Evolutionary conservation across 1,284 basidiomycete genomes (phyloP), one percentile per base, ranked within the genome.

Genomic region (Leucocoprinus gongylophorus): DNA sequence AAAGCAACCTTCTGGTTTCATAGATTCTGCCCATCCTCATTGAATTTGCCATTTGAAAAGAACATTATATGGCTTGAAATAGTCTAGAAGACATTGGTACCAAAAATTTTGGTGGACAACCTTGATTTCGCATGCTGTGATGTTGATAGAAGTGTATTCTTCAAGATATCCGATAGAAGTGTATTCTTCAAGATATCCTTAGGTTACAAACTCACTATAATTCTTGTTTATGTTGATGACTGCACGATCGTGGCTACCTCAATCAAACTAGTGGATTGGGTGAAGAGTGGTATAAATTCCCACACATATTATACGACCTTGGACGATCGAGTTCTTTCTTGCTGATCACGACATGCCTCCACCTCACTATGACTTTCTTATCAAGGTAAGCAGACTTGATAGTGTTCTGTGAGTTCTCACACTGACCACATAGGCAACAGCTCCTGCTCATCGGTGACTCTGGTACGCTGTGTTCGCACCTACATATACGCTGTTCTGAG

Each of bases 361-460:
- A 54, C 88, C 86, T 46, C 88, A 91, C 70, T 91, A 91, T 71
- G 88, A 91, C 74, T 91, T 91, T 64, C 80, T 95, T 70, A 95
- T 95, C 81, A 95, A 95, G 79, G 88, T 84, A 58, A 62, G 59
- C 49, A 39, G 28, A 48, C 7, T 10, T 39, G 26, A 29, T 17
- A 29, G 32, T 18, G 9, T 33, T 48, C 49, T 32, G 26, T 41
- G 5, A 37, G 30, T 18, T 26, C 32, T 18, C 38, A n/a, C 50
- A 44, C n/a, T 56, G 26, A 51, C 42, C 43, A 52, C 20, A 10
- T 33, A n/a, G 18, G 46, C 12, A 46, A 28, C 60, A 93, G 88
- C 88, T 97, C 59, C 81, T 97, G 54, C 88, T 97, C 67, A 97
- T 97, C 67, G 94, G 94, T 57, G 94, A 97, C 74, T 97, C 94